Percentiles rank a stretch among this genome's conserved stretches.
phyloP scores from a whole-genome alignment of 805 yeast genomes.

The Wickerhamiella brachini region DNA sequence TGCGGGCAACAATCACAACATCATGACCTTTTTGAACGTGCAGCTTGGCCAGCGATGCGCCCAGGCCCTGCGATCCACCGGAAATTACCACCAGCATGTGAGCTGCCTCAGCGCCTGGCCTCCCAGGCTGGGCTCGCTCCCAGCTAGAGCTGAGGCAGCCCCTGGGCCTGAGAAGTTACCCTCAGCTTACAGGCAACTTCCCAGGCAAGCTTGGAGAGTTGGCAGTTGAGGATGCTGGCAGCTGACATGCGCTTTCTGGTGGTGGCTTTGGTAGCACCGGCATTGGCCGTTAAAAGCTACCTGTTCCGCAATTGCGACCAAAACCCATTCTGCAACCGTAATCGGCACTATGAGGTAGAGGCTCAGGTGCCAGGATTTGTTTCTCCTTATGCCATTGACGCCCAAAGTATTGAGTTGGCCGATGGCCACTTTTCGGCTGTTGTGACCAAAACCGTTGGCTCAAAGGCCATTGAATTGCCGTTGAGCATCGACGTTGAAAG shows the following conservation, averaged over 20 bases:
- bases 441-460: slow-evolving; percentile 7
- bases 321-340: slow-evolving; percentile 74
- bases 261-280: neutral
- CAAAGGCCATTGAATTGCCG: slow-evolving; percentile 36
- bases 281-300: slow-evolving; percentile 16
- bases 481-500: slow-evolving; percentile 45
- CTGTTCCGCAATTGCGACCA: slow-evolving; percentile 65
- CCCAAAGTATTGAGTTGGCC: slow-evolving; percentile 1
- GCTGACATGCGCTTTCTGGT: neutral
- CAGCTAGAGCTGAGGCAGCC: too few species aligned
- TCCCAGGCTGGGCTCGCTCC: too few species aligned
- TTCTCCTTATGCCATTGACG: slow-evolving; percentile 25
- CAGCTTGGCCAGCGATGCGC: slow-evolving; percentile 57
- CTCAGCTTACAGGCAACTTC: too few species aligned
- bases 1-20: slow-evolving; percentile 67
- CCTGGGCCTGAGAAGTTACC: too few species aligned
- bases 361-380: slow-evolving; percentile 30
- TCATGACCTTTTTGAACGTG: slow-evolving; percentile 42
- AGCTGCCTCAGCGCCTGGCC: too few species aligned
- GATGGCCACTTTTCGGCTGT: slow-evolving; percentile 7
- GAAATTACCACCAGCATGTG: slow-evolving; percentile 54
- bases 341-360: slow-evolving; percentile 47
- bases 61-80: slow-evolving; percentile 93
- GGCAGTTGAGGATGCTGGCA: neutral
- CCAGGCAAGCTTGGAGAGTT: too few species aligned